These are phyloP conservation scores for Colletotrichum simmondsii DNA, from an alignment of 2,329 filamentous ascomycete genomes.

Conservation along the genomic window DNA sequence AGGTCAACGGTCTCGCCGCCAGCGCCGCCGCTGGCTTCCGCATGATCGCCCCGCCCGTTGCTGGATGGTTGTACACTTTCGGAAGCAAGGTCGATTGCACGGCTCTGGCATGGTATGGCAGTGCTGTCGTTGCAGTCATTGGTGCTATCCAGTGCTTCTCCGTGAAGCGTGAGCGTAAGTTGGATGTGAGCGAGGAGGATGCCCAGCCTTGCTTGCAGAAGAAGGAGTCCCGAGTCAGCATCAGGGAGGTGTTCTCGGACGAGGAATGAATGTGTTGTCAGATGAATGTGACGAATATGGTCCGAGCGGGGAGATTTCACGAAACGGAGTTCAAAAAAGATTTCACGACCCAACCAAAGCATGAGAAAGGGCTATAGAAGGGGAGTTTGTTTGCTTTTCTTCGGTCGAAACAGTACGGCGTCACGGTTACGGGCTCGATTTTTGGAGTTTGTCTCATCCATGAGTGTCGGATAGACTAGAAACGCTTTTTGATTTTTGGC, in stretches of 20 bases:
- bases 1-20: conserved; percentile 74
- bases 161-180: conserved; percentile 48
- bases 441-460: conserved; percentile 3
- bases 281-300: conserved; percentile 8
- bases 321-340: conserved; percentile 16
- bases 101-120: conserved; percentile 72
- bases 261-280: conserved; percentile 26
- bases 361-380: conserved; percentile 17
- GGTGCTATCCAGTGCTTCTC: conserved; percentile 71
- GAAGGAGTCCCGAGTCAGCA: conserved; percentile 24
- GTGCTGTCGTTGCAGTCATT: conserved; percentile 64
- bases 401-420: conserved; percentile 7
- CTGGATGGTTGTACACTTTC: conserved; percentile 71
- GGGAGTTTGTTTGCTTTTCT: conserved; percentile 17
- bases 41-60: conserved; percentile 74
- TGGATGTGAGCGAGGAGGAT: conserved; percentile 23
- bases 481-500: conserved; percentile 14
- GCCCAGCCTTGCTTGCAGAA: conserved; percentile 17
- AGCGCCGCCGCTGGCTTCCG: conserved; percentile 74
- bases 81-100: conserved; percentile 69
- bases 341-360: conserved; percentile 15
- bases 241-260: conserved; percentile 32
- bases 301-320: neutral
- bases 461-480: conserved; percentile 14
- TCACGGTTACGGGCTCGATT: neutral